Evolutionary conservation across 2,329 filamentous ascomycete species (phyloP).

Genomic region (Ascochyta clinopodiicola): DNA sequence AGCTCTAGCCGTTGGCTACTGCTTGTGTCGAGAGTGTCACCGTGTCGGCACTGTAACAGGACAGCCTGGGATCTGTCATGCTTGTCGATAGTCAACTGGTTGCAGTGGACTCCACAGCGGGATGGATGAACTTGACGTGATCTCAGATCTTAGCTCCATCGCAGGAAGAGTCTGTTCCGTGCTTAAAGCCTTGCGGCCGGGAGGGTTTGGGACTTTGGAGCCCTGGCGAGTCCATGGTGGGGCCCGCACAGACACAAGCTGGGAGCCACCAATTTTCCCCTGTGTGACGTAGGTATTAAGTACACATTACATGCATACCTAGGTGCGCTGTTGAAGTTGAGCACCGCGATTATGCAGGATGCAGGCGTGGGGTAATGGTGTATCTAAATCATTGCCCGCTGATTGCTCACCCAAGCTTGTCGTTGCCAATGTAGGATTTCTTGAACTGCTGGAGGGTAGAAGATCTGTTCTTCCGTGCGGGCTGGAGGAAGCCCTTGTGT

Average conservation of each 20-base stretch:
- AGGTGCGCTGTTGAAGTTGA: neutral
- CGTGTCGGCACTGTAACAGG: neutral
- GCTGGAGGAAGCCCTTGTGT: slow-evolving; percentile 1
- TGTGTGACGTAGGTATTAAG: slow-evolving; percentile 9
- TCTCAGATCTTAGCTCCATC: slow-evolving; percentile 14
- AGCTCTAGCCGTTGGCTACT: neutral
- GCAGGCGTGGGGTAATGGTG: neutral
- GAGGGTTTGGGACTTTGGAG: slow-evolving; percentile 8
- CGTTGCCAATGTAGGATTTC: neutral
- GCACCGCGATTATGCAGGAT: neutral
- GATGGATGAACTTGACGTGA: slow-evolving; percentile 12
- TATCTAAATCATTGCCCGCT: neutral
- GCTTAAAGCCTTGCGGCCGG: slow-evolving; percentile 2
- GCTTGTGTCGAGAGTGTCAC: neutral
- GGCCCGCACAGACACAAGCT: neutral
- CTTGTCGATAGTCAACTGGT: neutral
- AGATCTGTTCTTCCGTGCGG: neutral
- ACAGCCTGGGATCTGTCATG: neutral
- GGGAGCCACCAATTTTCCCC: neutral
- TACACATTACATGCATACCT: no score
- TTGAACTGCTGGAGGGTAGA: neutral
- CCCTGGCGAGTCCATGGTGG: slow-evolving; percentile 3
- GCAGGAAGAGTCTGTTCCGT: slow-evolving; percentile 2
- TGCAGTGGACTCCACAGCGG: slow-evolving; percentile 12
- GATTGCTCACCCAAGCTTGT: neutral